Conservation (phyloP, 306 rosid species). For the Cicer chorassanicum region DNA sequence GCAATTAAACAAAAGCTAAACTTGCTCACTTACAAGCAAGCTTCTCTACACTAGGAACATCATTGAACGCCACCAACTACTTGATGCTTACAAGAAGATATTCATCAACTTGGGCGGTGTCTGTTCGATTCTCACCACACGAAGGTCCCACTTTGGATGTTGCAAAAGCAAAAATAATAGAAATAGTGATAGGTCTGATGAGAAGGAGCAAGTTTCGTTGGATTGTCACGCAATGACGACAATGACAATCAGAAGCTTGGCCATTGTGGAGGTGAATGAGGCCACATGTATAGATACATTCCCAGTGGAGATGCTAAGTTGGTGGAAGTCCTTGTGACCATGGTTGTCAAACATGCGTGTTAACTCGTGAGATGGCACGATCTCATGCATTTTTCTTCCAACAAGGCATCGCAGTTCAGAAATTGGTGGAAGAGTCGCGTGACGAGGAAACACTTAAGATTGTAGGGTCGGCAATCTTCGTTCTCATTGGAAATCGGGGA, state of each 20-base stretch:
- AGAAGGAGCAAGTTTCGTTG: neutral
- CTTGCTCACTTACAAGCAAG: neutral
- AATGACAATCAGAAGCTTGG: neutral
- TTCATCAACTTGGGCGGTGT: neutral
- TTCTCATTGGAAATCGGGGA: too few relatives aligned
- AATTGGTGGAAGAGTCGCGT: too few relatives aligned
- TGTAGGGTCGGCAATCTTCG: too few relatives aligned
- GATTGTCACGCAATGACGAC: neutral
- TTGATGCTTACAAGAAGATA: slow-evolving; percentile 1
- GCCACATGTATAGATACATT: neutral
- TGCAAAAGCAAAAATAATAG: neutral
- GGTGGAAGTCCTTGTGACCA: neutral
- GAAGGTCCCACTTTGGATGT: neutral
- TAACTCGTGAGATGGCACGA: too few relatives aligned
- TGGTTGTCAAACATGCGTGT: too few relatives aligned
- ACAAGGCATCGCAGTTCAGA: too few relatives aligned
- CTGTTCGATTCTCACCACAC: neutral
- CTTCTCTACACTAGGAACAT: slow-evolving; percentile 1
- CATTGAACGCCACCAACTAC: neutral
- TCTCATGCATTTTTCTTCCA: too few relatives aligned
- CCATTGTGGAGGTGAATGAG: neutral
- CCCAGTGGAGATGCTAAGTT: neutral
- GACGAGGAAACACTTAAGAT: too few relatives aligned
- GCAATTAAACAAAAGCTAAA: neutral
- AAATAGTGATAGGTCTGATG: neutral